Evolutionary conservation across 2,329 filamentous ascomycete genomes (phyloP).

Genomic region (Microdochium nivale): DNA sequence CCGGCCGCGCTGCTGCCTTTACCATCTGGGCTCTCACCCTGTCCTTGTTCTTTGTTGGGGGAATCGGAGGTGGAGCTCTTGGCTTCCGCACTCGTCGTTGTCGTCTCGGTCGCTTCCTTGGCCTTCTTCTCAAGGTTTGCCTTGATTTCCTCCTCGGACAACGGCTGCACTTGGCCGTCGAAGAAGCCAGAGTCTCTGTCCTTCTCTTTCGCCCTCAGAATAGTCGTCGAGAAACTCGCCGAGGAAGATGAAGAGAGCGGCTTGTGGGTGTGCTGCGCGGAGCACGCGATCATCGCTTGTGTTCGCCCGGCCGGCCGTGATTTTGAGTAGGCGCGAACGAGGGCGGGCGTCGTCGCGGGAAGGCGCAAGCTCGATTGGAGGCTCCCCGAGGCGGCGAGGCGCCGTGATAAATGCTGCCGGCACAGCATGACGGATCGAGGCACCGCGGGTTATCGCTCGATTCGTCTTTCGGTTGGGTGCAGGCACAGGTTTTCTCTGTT

Average conservation of each 20-base stretch:
- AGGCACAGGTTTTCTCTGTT: background rate
- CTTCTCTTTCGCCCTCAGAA: conserved; percentile 28
- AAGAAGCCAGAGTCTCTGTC: conserved; percentile 40
- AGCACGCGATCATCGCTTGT: conserved; percentile 11
- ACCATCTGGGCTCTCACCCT: conserved; percentile 38
- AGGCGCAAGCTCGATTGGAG: conserved; percentile 9
- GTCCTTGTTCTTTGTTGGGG: conserved; percentile 32
- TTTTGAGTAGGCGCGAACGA: conserved; percentile 16
- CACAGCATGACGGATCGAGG: conserved; percentile 17
- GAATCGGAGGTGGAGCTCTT: conserved; percentile 35
- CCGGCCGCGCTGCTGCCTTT: conserved; percentile 52
- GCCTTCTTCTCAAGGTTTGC: conserved; percentile 40
- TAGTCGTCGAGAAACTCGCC: conserved; percentile 27
- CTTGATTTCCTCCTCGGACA: conserved; percentile 44
- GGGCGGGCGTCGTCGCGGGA: conserved; percentile 9
- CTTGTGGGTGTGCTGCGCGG: conserved; percentile 7
- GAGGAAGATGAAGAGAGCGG: conserved; percentile 6
- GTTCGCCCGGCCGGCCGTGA: conserved; percentile 7
- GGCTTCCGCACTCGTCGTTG: conserved; percentile 32
- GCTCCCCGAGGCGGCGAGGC: conserved; percentile 13
- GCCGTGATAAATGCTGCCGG: conserved; percentile 21
- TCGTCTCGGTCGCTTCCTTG: conserved; percentile 31
- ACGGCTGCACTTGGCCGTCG: conserved; percentile 37
- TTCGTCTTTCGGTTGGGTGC: background rate
- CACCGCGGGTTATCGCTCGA: background rate